phyloP scores from a whole-genome alignment of 148 eudicot species.

The Camellia sinensis region DNA sequence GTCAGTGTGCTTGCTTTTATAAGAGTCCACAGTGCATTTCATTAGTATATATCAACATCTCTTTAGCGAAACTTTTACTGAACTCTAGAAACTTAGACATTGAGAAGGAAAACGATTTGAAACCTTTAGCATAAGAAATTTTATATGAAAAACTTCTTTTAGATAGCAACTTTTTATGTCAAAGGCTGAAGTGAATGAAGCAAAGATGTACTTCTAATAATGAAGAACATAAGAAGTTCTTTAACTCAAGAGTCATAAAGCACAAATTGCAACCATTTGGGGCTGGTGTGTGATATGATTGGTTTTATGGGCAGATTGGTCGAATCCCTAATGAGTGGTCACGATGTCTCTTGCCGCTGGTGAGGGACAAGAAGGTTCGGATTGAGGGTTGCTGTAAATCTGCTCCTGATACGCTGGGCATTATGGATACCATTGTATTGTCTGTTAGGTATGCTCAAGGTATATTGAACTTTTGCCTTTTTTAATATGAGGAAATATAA shows the following conservation, averaged over 20 bases:
- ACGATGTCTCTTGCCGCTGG: conserved; percentile 77
- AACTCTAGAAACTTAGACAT: not conserved
- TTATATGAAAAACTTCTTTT: not conserved
- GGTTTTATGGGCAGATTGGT: conserved; percentile 61
- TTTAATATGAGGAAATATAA: not conserved
- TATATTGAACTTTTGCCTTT: not conserved
- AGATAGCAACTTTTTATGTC: not conserved
- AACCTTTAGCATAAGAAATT: no score
- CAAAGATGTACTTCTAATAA: not conserved
- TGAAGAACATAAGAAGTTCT: not conserved
- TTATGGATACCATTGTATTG: conserved; percentile 78
- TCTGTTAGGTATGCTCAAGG: conserved; percentile 59
- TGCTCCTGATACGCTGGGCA: conserved; percentile 71
- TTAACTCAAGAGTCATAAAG: not conserved
- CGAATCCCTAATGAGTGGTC: conserved; percentile 99
- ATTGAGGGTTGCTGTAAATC: conserved; percentile 72
- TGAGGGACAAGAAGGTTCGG: conserved; percentile 77
- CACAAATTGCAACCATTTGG: not conserved
- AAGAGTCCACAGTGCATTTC: not conserved
- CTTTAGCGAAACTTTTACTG: not conserved
- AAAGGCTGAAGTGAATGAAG: not conserved
- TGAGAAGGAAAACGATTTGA: not conserved
- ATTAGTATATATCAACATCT: not conserved
- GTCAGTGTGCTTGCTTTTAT: not conserved
- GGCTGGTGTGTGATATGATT: conserved; percentile 2